Evolutionary conservation across 73 alveolate species (phyloP).

Genomic region (Effrenium voratum): DNA sequence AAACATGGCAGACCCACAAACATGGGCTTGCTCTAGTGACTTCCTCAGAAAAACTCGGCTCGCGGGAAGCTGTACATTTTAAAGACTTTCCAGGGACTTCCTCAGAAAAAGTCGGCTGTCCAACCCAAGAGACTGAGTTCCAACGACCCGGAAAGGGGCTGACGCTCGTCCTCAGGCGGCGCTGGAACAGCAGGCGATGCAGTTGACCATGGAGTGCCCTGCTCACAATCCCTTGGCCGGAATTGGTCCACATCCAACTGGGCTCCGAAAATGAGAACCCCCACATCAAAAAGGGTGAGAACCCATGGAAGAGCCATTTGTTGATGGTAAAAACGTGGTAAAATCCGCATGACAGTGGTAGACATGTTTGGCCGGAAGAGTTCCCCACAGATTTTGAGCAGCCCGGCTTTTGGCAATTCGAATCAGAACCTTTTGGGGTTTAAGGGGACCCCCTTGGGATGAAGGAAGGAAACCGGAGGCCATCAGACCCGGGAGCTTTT

Average conservation of each 20-base stretch:
- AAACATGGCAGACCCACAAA: too few species aligned
- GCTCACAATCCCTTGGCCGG: not conserved
- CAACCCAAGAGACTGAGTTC: too few species aligned
- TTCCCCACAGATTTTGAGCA: not conserved
- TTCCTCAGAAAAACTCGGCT: too few species aligned
- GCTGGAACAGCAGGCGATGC: slow-evolving; percentile 90
- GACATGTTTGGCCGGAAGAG: not conserved
- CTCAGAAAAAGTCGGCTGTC: too few species aligned
- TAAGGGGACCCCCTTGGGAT: not conserved
- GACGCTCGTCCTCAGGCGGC: slow-evolving; percentile 15
- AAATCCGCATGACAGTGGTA: not conserved
- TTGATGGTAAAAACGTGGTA: not conserved
- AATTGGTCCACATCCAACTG: not conserved
- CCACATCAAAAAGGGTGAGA: not conserved
- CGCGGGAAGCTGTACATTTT: too few species aligned
- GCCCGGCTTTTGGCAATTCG: not conserved
- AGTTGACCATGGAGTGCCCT: slow-evolving; percentile 89
- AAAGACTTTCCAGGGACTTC: too few species aligned
- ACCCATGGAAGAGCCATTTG: not conserved
- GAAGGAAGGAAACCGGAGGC: not conserved
- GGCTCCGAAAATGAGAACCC: not conserved
- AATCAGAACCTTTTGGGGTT: not conserved
- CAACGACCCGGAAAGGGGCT: too few species aligned
- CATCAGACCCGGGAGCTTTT: not conserved
- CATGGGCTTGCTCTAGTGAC: too few species aligned